These are phyloP conservation scores for Rhizomucor miehei DNA, from an alignment of 371 early-diverging fungal genomes.

Conservation along the genomic window DNA sequence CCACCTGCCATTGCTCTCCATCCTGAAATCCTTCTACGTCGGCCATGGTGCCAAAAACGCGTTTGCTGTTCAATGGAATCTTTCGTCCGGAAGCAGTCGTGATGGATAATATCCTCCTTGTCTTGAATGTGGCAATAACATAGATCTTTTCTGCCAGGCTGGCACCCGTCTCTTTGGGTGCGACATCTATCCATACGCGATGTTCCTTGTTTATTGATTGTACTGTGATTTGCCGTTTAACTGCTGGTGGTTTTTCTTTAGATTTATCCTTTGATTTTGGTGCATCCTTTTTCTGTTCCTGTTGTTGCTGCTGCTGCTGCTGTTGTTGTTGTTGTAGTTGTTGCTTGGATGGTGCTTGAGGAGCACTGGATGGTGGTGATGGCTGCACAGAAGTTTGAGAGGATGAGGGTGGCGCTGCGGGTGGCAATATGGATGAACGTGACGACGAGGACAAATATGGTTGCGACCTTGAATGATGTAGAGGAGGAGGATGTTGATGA, in stretches of 20 bases:
- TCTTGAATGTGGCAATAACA: constrained; percentile 44
- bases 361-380: not conserved
- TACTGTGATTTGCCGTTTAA: constrained; percentile 42
- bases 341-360: not conserved
- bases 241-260: not conserved
- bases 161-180: constrained; percentile 43
- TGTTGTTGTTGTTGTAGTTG: too few species aligned
- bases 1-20: constrained; percentile 46
- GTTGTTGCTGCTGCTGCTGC: not conserved
- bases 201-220: constrained; percentile 43
- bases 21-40: constrained; percentile 36
- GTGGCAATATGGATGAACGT: too few species aligned
- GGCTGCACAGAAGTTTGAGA: not conserved
- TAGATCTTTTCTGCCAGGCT: constrained; percentile 46
- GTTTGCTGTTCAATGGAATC: constrained; percentile 31
- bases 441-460: too few species aligned
- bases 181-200: constrained; percentile 45
- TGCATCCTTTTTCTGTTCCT: constrained; percentile 1
- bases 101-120: constrained; percentile 38
- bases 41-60: constrained; percentile 35
- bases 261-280: not conserved
- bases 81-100: constrained; percentile 37
- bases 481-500: not conserved
- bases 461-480: not conserved
- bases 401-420: not conserved